phyloP scores from a whole-genome alignment of 352 stramenopile species.

The Phytophthora lateralis region DNA sequence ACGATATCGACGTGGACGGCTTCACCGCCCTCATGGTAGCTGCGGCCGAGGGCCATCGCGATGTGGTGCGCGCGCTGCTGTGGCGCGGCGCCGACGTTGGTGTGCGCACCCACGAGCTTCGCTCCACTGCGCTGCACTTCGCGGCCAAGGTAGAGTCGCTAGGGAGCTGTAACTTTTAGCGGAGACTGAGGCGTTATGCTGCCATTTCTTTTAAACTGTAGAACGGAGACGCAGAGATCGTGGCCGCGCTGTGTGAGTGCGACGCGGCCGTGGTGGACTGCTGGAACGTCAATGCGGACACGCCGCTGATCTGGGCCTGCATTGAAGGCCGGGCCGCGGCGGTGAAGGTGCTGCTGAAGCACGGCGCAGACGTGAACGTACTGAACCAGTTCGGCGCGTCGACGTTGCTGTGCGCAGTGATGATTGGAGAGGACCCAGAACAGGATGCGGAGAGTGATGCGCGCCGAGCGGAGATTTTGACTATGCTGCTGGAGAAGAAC shows the following conservation, averaged over 20 bases:
- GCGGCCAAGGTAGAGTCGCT: slow-evolving; percentile 68
- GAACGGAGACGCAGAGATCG: slow-evolving; percentile 69
- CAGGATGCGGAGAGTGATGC: slow-evolving; percentile 51
- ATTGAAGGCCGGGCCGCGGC: slow-evolving; percentile 75
- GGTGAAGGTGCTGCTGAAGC: slow-evolving; percentile 67
- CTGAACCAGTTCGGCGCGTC: slow-evolving; percentile 77
- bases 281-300: slow-evolving; percentile 80
- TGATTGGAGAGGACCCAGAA: slow-evolving; percentile 78
- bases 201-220: slow-evolving; percentile 21
- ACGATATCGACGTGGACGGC: slow-evolving; percentile 83
- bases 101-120: slow-evolving; percentile 73
- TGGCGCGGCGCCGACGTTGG: slow-evolving; percentile 59
- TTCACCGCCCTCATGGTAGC: slow-evolving; percentile 89
- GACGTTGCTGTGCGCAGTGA: slow-evolving; percentile 75
- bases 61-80: slow-evolving; percentile 65
- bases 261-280: slow-evolving; percentile 59
- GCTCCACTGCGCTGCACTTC: slow-evolving; percentile 79
- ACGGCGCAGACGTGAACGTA: slow-evolving; percentile 67
- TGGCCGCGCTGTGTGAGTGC: slow-evolving; percentile 73
- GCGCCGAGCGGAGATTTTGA: slow-evolving; percentile 61
- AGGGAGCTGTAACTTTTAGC: neutral
- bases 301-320: slow-evolving; percentile 81
- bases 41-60: slow-evolving; percentile 66
- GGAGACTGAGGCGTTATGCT: slow-evolving; percentile 1
- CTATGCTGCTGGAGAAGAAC: slow-evolving; percentile 66